Evolutionary conservation across 176 grass and related monocot genomes (phyloP), one percentile per base, ranked within the genome.

Genomic region (Triticum aestivum): DNA sequence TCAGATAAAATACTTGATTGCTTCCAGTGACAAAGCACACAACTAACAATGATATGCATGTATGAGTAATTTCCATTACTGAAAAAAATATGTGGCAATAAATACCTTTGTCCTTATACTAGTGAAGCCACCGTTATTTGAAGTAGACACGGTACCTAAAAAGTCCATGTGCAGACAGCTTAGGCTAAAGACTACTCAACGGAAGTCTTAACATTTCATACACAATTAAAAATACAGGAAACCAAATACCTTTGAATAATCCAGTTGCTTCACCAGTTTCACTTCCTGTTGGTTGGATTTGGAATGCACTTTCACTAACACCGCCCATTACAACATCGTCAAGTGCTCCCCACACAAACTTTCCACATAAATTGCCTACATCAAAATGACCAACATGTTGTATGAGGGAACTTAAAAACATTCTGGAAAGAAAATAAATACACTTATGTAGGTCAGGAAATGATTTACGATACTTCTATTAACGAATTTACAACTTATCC

Each of bases 31-130:
- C 41, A 30, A 58, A 65, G 63, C 34, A 33, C 51, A 1, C 26
- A 82, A 82, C 52, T 52, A 82, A 78, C 34, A 83, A 66, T 15
- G 12, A 30, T 39, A 87, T 85, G 20, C 38, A 87, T 85, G 26
- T 23, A 63, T 37, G 5, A 66, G 58, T 65, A 39, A 65, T 65
- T 74, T 80, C 30, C 0, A 10, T 64, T 63, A 2, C 18, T n/a
- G 49, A 26, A 3, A 58, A 58, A 32, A 74, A 67, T 87, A 81
- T 63, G 77, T 44, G 47, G 23, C 44, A 91, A 56, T 61, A 86
- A 49, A 79, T 94, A 98, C 97, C 91, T 98, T 98, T 80, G 97
- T 96, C 76, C 97, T 98, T 83, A 98, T 96, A 86, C 97, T 98
- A 66, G 97, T 91, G 85, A 98, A 98, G 33, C 97, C 97, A 63